Percentiles rank a stretch among this genome's conserved stretches.
phyloP scores from a whole-genome alignment of 345 rosid genomes.

The Murraya paniculata region DNA sequence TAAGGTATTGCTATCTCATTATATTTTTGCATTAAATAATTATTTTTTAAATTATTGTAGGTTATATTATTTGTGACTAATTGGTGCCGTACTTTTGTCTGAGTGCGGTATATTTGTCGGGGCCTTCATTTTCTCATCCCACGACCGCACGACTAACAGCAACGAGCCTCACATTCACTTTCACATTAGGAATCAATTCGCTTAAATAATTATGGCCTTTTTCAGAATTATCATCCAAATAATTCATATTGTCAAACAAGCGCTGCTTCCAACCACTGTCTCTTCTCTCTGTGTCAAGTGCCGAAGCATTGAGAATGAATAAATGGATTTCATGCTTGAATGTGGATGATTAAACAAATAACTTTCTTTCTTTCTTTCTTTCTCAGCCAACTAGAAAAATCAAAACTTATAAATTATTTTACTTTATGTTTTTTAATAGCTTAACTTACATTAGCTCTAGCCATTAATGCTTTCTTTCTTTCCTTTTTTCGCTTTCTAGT shows the following conservation, averaged over 20 bases:
- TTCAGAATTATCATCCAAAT: too few relatives aligned
- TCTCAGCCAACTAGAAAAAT: background rate
- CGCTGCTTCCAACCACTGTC: background rate
- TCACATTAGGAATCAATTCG: background rate
- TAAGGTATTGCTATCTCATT: too few relatives aligned
- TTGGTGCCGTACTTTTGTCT: background rate
- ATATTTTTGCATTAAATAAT: too few relatives aligned
- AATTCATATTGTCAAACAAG: background rate
- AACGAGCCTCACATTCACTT: background rate
- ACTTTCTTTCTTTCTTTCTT: background rate
- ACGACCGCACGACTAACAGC: background rate
- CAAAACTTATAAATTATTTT: constrained; percentile 9
- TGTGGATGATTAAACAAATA: background rate
- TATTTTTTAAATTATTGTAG: too few relatives aligned
- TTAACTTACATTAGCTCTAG: background rate
- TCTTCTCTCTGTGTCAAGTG: background rate
- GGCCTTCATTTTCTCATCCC: background rate
- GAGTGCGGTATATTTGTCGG: background rate
- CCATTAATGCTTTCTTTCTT: constrained; percentile 9
- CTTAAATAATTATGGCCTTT: background rate
- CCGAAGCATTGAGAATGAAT: background rate
- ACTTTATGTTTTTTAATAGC: background rate
- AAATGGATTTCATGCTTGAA: background rate
- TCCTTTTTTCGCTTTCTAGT: background rate
- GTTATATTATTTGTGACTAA: too few relatives aligned